Evolutionary conservation across 169 alveolate genomes (phyloP), one percentile per base, ranked within the genome.

Genomic region (Theileria parva): DNA sequence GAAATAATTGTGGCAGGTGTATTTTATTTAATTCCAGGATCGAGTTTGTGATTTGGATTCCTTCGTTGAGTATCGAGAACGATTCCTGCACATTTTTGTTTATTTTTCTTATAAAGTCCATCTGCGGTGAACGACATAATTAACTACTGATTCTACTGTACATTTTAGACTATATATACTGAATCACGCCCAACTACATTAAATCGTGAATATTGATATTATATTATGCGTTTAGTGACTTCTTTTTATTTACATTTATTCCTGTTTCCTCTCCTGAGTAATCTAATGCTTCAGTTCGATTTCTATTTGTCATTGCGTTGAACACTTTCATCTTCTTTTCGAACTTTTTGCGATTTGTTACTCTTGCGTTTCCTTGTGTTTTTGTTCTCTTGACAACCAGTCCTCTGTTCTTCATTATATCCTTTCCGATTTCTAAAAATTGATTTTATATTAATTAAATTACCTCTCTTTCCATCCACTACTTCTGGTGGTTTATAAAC

Each of bases 351-450:
- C 97, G 92, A 79, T 95, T 92, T 74, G 93, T 93, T 21, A 95
- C 99, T 65, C 99, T 92, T 44, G 99, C 97, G 85, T 96, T 95
- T 12, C 98, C 96, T 53, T 94, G 96, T n/a, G 93, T 94, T 92
- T 95, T 94, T 93, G 95, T 93, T 67, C 98, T 92, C 87, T 94
- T 93, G 30, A 98, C 74, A 30, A 95, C 93, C 44, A 96, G 86
- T 15, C 99, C 99, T 68, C 88, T 95, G 61, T 94, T 94, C 83
- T 94, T 94, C 89, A 92, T 76, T 53, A 96, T 96, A 51, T 91
- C 95, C 68, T 91, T 86, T 68, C 80, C 79, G 21, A 78, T 79
- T n/a, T 34, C 88, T 79, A 74, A 63, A 78, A 68, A 21, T 61
- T 80, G 71, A 63, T 65, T 9, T 13, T 11, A 9, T 39, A 50